Evolutionary conservation across 1,284 basidiomycete genomes (phyloP).

Genomic region (Chondrostereum purpureum): DNA sequence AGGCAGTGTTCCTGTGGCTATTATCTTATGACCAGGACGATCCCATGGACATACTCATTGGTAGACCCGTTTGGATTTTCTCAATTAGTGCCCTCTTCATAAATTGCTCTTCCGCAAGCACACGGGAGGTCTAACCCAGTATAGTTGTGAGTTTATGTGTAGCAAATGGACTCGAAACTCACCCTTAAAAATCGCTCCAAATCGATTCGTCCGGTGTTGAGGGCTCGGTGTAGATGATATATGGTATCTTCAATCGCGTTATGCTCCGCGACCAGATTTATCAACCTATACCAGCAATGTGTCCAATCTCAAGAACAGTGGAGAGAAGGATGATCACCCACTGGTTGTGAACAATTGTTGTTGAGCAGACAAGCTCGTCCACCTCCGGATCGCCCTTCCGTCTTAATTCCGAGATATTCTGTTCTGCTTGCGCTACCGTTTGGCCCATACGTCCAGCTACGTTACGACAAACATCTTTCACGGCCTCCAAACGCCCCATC

Average conservation of each 20-base stretch:
- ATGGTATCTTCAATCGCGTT: conserved; percentile 98
- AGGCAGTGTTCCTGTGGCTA: not conserved
- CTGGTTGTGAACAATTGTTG: conserved; percentile 96
- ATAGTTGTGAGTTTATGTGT: conserved; percentile 11
- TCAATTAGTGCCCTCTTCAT: conserved; percentile 87
- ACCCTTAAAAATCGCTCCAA: conserved; percentile 89
- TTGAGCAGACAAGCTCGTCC: conserved; percentile 91
- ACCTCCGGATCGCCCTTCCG: conserved; percentile 77
- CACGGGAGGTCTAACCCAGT: conserved; percentile 69
- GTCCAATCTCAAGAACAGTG: conserved; percentile 12
- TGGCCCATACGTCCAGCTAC: conserved; percentile 65
- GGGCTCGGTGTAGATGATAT: conserved; percentile 91
- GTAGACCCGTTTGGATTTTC: conserved; percentile 71
- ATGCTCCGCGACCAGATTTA: conserved; percentile 96
- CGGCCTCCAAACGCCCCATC: conserved; percentile 90
- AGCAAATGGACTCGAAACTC: conserved; percentile 22
- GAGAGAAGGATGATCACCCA: conserved; percentile 35
- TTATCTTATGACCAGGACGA: not conserved
- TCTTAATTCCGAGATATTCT: conserved; percentile 63
- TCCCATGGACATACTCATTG: conserved; percentile 36
- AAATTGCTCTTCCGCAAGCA: conserved; percentile 91
- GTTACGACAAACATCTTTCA: conserved; percentile 84
- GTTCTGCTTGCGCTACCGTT: conserved; percentile 60
- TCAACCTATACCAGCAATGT: conserved; percentile 50
- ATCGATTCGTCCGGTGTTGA: conserved; percentile 90